Base-by-base conservation (phyloP, 495 filamentous ascomycete species). In the Xylaria venustula region DNA sequence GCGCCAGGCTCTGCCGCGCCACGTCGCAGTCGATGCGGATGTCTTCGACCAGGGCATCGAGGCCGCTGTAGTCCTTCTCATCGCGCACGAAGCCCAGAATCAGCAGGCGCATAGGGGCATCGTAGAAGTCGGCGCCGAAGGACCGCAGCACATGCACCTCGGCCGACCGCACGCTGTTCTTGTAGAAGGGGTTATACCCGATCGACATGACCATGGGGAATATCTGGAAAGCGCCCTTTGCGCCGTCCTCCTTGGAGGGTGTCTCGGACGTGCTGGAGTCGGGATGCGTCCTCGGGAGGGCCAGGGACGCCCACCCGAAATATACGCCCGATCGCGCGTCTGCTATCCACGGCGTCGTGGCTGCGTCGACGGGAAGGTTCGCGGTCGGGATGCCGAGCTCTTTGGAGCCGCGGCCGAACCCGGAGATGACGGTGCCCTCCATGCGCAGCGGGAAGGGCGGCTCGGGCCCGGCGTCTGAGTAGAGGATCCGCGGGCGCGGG, bases 341-440 rank as follows among this genome's bases (percentile, higher is more conserved):
- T 8, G 83, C 78, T 68, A 96, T 85, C 68, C 90, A 92, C 17
- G 87, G 85, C 36, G 87, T 82, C 32, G 61, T 67, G 36, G 90
- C 75, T 8, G 85, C 86, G 55, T 88, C 86, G 57, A 96, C 81
- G 41, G 94, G 92, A 63, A 98, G 93, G 78, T 98, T 98, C 67
- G 94, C 94, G 0, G 94, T 98, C 2, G 94, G 94, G 74, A 98
- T 97, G 57, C 93, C 92, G 59, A 98, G 87, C 82, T 96, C 92
- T 78, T 90, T 93, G 71, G 88, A 92, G 42, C 94, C 94, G 44
- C 94, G 87, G 17, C 94, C 94, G 75, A 97, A 98, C 40, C 94
- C 94, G 71, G 89, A 87, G 67, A 98, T 90, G 15, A 98, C 91
- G 48, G 85, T 82, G 7, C 94, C 94, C 41, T 85, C 85, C 70